Evolutionary conservation across 495 filamentous ascomycete genomes (phyloP).

Genomic region (Hyaloscypha finlandica): DNA sequence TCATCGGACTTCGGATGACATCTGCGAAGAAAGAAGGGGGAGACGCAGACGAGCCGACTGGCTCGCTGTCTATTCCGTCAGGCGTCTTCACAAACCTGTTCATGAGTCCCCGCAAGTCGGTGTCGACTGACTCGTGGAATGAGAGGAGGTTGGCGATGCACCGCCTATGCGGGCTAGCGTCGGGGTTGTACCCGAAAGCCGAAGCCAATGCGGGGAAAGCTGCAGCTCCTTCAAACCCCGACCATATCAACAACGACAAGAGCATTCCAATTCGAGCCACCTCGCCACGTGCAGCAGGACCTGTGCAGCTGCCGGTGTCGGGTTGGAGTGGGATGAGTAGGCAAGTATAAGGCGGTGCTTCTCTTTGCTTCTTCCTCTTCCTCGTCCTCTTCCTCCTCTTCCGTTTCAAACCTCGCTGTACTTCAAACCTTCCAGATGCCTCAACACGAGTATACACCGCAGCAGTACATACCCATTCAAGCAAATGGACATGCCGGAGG

Average conservation of each 20-base stretch:
- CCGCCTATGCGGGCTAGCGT: conserved; percentile 5
- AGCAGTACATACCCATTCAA: conserved; percentile 40
- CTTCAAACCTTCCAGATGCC: conserved; percentile 44
- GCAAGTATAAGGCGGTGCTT: neutral
- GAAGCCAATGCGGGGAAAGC: conserved; percentile 10
- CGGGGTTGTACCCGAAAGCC: conserved; percentile 20
- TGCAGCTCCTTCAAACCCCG: neutral
- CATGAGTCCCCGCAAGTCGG: neutral
- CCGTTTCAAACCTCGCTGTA: neutral
- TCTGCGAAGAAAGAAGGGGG: conserved; percentile 12
- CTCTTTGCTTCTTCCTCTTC: neutral
- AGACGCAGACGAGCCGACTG: neutral
- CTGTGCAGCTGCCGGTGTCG: neutral
- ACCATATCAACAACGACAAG: neutral
- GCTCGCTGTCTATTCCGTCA: neutral
- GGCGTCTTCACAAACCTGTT: neutral
- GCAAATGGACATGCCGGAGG: conserved; percentile 16
- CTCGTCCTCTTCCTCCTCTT: neutral
- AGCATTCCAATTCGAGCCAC: conserved; percentile 5
- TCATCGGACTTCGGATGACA: conserved; percentile 19
- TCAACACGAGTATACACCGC: conserved; percentile 54
- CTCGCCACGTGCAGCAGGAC: neutral
- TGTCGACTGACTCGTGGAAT: conserved; percentile 14
- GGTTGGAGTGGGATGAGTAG: neutral
- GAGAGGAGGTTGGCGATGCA: neutral